A percentile compares a stretch with the other conserved stretches of the same genome.
These are phyloP conservation scores for Fusarium stilboides DNA, from an alignment of 2,329 filamentous ascomycete species.

Conservation along the genomic window DNA sequence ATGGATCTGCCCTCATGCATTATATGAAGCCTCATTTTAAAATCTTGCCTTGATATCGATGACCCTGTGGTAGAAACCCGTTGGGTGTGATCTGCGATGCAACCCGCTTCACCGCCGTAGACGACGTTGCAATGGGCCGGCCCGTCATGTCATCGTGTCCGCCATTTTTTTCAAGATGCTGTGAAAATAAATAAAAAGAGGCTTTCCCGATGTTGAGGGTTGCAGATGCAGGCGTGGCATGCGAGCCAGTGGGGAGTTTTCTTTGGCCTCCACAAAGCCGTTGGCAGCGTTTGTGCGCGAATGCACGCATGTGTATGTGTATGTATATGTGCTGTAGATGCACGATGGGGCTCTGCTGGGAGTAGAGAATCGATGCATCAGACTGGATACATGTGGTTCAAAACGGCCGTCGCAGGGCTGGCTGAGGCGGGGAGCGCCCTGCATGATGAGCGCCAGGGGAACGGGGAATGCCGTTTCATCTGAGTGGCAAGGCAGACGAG, in stretches of 20 bases:
- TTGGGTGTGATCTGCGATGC: constrained; percentile 22
- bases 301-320: constrained; percentile 35
- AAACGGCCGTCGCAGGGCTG: constrained; percentile 37
- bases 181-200: neutral
- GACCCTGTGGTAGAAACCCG: constrained; percentile 24
- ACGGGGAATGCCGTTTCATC: constrained; percentile 41
- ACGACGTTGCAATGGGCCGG: constrained; percentile 24
- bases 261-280: constrained; percentile 39
- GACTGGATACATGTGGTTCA: constrained; percentile 21
- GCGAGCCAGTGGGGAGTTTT: constrained; percentile 32
- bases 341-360: constrained; percentile 42
- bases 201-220: constrained; percentile 17
- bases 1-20: constrained; percentile 27
- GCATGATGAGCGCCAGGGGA: constrained; percentile 11
- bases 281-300: constrained; percentile 27
- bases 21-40: constrained; percentile 37
- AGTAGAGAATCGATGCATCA: constrained; percentile 31
- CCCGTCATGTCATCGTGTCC: constrained; percentile 7
- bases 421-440: constrained; percentile 21
- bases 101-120: constrained; percentile 29
- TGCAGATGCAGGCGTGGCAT: constrained; percentile 30
- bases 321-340: constrained; percentile 31
- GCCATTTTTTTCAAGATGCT: constrained; percentile 4
- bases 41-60: constrained; percentile 6
- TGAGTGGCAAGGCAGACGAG: constrained; percentile 34